Percentiles rank a stretch among this genome's conserved stretches.
Conservation (phyloP, 257 asterid species). For the Penstemon eatonii region DNA sequence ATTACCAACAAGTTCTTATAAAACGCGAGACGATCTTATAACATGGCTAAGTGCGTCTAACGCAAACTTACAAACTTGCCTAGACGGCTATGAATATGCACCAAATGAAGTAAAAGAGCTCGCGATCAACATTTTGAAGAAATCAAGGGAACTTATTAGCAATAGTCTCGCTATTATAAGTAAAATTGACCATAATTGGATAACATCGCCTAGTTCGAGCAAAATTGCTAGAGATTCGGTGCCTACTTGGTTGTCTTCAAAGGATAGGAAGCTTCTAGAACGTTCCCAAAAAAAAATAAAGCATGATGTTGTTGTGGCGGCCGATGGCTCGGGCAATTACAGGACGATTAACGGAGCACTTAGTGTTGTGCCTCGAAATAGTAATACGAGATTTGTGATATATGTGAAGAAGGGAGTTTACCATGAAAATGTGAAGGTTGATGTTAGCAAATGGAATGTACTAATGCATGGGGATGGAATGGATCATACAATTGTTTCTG, state of each 20-base stretch:
- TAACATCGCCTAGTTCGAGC: too few relatives aligned
- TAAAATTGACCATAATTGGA: not conserved
- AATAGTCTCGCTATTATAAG: conserved; percentile 30
- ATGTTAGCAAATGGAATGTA: conserved; percentile 23
- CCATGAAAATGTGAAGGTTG: conserved; percentile 30
- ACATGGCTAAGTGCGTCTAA: conserved; percentile 27
- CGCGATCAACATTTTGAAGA: conserved; percentile 18
- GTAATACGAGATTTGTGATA: conserved; percentile 26
- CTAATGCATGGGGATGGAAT: conserved; percentile 40
- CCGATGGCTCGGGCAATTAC: conserved; percentile 40
- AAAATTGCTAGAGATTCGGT: not conserved
- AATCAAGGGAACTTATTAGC: conserved; percentile 12
- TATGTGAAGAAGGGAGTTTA: conserved; percentile 37
- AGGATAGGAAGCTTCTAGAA: conserved; percentile 9
- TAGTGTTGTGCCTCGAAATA: conserved; percentile 22
- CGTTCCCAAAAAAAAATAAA: not conserved
- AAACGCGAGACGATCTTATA: conserved; percentile 9
- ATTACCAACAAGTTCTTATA: not conserved
- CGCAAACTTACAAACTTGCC: conserved; percentile 25
- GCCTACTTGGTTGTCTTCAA: conserved; percentile 17
- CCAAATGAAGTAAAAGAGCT: not conserved
- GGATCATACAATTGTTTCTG: conserved; percentile 29
- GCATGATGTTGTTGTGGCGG: conserved; percentile 35
- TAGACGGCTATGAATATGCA: conserved; percentile 22
- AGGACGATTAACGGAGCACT: conserved; percentile 34